phyloP scores from a whole-genome alignment of 179 eudicot species.

The Gypsophila paniculata region DNA sequence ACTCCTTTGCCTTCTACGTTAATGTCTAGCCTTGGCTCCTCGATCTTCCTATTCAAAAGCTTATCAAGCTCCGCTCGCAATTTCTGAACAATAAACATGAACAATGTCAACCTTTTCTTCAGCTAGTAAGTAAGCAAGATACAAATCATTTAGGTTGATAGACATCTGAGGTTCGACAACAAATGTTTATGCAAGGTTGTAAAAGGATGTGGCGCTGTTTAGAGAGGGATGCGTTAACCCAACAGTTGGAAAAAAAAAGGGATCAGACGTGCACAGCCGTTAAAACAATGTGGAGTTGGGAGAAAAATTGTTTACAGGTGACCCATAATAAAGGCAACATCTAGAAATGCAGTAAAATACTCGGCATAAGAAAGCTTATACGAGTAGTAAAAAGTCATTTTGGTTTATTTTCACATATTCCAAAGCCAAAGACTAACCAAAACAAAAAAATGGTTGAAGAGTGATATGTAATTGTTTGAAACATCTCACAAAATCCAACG shows the following conservation, averaged over 20 bases:
- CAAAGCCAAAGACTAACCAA: neutral
- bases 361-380: too few species aligned
- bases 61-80: slow-evolving; percentile 87
- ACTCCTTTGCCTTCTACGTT: slow-evolving; percentile 75
- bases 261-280: neutral
- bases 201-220: neutral
- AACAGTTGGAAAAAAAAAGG: neutral
- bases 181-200: neutral
- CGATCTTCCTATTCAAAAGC: slow-evolving; percentile 76
- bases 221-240: neutral
- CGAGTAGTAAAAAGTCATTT: neutral
- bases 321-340: neutral
- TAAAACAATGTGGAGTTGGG: too few species aligned
- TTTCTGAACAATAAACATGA: slow-evolving; percentile 48
- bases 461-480: neutral
- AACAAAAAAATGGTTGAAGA: neutral
- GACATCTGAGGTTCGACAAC: neutral
- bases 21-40: slow-evolving; percentile 77
- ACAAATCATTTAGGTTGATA: neutral
- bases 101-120: neutral
- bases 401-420: neutral
- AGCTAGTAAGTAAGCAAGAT: neutral
- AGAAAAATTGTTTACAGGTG: too few species aligned
- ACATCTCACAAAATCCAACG: neutral
- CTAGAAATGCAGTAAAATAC: too few species aligned